A percentile compares a stretch with the other conserved stretches of the same genome.
Evolutionary conservation across 2,329 filamentous ascomycete species (phyloP).

Genomic region (Pseudopithomyces maydicus): DNA sequence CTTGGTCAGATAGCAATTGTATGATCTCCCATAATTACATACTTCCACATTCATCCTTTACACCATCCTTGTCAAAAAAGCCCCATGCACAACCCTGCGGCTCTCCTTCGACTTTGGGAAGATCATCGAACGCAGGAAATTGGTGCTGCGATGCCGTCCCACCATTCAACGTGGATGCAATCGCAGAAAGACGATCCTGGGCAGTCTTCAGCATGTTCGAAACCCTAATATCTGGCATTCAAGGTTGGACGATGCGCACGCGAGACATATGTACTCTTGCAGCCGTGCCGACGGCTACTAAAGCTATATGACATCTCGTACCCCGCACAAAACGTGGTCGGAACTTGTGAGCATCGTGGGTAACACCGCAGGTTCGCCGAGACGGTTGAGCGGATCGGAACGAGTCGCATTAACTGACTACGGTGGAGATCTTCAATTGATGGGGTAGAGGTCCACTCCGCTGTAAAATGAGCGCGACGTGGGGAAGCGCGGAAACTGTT

Average conservation of each 20-base stretch:
- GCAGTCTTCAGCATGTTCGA: slow-evolving; percentile 11
- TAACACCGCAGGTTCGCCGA: too few species aligned
- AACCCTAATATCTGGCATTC: slow-evolving; percentile 11
- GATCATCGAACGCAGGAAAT: slow-evolving; percentile 40
- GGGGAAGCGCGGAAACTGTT: too few species aligned
- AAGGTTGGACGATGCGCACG: not conserved
- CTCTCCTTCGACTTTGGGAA: slow-evolving; percentile 37
- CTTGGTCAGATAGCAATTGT: not conserved
- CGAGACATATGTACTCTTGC: not conserved
- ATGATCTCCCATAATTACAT: slow-evolving; percentile 41
- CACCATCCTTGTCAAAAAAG: slow-evolving; percentile 39
- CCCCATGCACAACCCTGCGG: slow-evolving; percentile 43
- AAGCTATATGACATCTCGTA: not conserved
- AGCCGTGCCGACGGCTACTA: not conserved
- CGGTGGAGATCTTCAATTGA: too few species aligned
- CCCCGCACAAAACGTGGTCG: too few species aligned
- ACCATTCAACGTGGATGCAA: slow-evolving; percentile 15
- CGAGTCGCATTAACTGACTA: not conserved
- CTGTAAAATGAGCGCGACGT: too few species aligned
- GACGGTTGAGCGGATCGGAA: not conserved
- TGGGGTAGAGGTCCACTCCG: too few species aligned
- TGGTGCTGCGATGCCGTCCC: slow-evolving; percentile 16
- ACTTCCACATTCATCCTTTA: slow-evolving; percentile 59
- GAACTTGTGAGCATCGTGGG: too few species aligned
- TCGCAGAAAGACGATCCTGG: slow-evolving; percentile 18